Base-by-base conservation (phyloP, 1,284 basidiomycete species). In the Puccinia hordei region DNA sequence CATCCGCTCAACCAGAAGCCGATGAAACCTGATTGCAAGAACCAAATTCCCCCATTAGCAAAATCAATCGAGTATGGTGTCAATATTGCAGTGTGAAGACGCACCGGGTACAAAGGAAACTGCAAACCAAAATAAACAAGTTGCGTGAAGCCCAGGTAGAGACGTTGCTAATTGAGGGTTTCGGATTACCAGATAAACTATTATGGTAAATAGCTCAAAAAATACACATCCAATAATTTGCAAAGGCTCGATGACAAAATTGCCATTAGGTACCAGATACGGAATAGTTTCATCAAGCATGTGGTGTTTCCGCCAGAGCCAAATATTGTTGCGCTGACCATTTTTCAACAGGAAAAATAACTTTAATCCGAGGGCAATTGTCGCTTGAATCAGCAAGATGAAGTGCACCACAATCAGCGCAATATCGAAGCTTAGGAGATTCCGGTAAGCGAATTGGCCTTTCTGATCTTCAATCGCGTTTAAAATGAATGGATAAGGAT, bases 1-100 rank as follows among this genome's bases (percentile, higher is more conserved):
- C 65, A 68, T 49, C 65, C 65, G 22, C 65, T 68, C 22, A 35
- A 24, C 65, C 65, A 68, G 13, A 68, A 68, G 44, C 65, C 65
- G 6, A 68, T 68, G 65, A 68, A 68, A n/a, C 65, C 65, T 68
- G 13, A 24, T 8, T 6, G 17, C 27, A 19, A 30, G 30, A 9
- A 19, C 30, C 59, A 19, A 15, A 61, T 30, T 35, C 30, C 6
- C 1, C 4, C 55, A 59, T 59, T 27, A 33, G 59, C 1, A 17
- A 17, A 30, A 61, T 33, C 10, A 10, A 12, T 24, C 12, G 15
- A n/a, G 5, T 13, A 4, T 59, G 13, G 55, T 27, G 13, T 59
- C 24, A 27, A 59, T 27, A 24, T 27, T 59, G 4, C 4, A 9
- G 24, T 27, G 59, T 61, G 12, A 15, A 30, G 15, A 33, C 24